Evolutionary conservation across 352 stramenopile species (phyloP).

Genomic region (Phytopythium boreale): DNA sequence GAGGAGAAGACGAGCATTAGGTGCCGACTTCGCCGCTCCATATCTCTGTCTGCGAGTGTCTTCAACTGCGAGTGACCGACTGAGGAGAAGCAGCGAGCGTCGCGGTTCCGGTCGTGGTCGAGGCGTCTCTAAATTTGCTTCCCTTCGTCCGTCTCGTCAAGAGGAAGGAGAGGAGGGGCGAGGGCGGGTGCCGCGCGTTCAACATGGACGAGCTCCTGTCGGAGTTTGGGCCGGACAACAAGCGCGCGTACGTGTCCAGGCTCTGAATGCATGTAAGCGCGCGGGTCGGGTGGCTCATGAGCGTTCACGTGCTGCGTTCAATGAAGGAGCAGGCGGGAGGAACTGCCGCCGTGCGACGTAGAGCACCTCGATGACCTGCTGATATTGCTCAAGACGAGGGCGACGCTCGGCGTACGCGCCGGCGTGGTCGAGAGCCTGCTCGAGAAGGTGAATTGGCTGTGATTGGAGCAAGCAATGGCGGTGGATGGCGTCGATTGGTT

Average conservation of each 20-base stretch:
- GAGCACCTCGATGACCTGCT: conserved; percentile 68
- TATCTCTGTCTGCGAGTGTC: not conserved
- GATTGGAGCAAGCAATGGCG: not conserved
- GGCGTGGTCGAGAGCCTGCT: conserved; percentile 47
- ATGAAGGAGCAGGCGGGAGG: conserved; percentile 11
- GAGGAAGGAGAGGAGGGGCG: not conserved
- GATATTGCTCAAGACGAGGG: conserved; percentile 47
- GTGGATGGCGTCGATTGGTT: not conserved
- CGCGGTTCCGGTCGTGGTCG: not conserved
- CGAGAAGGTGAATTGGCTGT: conserved; percentile 28
- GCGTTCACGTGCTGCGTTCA: not conserved
- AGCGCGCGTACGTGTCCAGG: not conserved
- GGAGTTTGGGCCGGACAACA: not conserved
- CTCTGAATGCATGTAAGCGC: not conserved
- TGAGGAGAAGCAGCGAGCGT: not conserved
- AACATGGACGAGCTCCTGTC: not conserved
- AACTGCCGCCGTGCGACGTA: conserved; percentile 61
- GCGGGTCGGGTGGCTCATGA: not conserved
- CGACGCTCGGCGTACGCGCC: conserved; percentile 47
- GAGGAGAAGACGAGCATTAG: not conserved
- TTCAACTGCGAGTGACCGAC: not conserved
- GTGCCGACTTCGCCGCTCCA: not conserved
- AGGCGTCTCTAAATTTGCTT: not conserved
- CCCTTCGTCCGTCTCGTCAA: not conserved
- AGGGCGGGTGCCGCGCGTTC: not conserved